Evolutionary conservation across 495 filamentous ascomycete species (phyloP).

Genomic region (Penicillium alfredii): DNA sequence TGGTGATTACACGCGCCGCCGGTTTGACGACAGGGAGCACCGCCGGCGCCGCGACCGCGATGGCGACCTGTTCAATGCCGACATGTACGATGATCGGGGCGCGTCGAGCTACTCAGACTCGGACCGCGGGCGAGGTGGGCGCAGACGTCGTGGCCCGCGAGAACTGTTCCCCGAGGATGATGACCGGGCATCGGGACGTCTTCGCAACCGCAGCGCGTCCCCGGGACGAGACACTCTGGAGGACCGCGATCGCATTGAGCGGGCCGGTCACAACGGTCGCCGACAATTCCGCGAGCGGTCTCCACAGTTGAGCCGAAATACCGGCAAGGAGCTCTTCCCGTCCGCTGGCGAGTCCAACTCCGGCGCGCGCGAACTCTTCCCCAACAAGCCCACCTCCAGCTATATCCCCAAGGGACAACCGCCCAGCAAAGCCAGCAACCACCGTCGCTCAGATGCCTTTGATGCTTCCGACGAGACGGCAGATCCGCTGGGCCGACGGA

Average conservation of each 20-base stretch:
- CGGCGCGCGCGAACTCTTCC: conserved; percentile 40
- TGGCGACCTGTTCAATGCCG: conserved; percentile 55
- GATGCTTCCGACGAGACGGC: conserved; percentile 60
- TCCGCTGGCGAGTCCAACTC: conserved; percentile 14
- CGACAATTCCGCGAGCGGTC: conserved; percentile 41
- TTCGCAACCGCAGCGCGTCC: conserved; percentile 66
- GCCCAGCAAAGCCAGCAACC: conserved; percentile 55
- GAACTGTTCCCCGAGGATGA: conserved; percentile 49
- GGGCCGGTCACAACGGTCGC: conserved; percentile 25
- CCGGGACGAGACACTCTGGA: conserved; percentile 59
- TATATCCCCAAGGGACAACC: conserved; percentile 63
- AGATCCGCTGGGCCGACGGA: conserved; percentile 49
- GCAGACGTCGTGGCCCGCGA: conserved; percentile 25
- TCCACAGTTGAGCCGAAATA: conserved; percentile 28
- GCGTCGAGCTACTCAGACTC: conserved; percentile 29
- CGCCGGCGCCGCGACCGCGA: conserved; percentile 48
- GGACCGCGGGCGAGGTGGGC: conserved; percentile 24
- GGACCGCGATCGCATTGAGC: conserved; percentile 45
- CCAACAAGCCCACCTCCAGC: conserved; percentile 41
- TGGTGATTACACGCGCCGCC: conserved; percentile 52
- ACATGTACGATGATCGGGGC: conserved; percentile 67
- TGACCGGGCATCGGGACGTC: conserved; percentile 32
- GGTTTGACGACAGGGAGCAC: conserved; percentile 53
- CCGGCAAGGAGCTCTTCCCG: conserved; percentile 45
- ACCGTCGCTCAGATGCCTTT: conserved; percentile 59